Conservation (phyloP, 495 filamentous ascomycete genomes). For the Penicillium soppii region DNA sequence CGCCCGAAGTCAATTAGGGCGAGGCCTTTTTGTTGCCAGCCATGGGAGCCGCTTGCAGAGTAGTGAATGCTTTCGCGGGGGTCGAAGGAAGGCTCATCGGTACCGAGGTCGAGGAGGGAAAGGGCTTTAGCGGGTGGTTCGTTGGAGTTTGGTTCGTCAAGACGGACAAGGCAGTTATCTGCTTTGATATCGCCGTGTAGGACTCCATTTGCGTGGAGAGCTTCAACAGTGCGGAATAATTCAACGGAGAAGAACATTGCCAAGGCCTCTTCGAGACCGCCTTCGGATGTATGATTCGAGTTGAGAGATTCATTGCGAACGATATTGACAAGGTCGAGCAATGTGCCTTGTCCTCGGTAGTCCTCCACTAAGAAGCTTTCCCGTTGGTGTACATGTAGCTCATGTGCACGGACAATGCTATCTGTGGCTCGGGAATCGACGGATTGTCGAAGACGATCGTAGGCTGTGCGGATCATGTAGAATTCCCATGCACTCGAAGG, state of each 20-base stretch:
- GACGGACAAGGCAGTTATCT: conserved; percentile 89
- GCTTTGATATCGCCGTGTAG: conserved; percentile 94
- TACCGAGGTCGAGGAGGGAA: conserved; percentile 36
- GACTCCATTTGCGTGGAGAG: conserved; percentile 73
- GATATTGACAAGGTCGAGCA: conserved; percentile 89
- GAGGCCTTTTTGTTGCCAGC: conserved; percentile 80
- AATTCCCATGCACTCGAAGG: conserved; percentile 93
- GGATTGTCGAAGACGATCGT: conserved; percentile 63
- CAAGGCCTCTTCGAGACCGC: conserved; percentile 80
- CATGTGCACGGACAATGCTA: conserved; percentile 76
- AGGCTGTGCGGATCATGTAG: conserved; percentile 84
- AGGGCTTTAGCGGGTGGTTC: conserved; percentile 15
- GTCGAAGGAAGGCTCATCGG: conserved; percentile 47
- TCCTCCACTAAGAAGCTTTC: conserved; percentile 87
- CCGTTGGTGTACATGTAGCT: conserved; percentile 82
- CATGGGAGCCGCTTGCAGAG: conserved; percentile 64
- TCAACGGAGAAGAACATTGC: conserved; percentile 96
- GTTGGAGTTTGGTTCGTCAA: conserved; percentile 50
- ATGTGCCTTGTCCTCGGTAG: conserved; percentile 84
- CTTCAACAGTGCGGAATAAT: conserved; percentile 85
- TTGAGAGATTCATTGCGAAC: conserved; percentile 64
- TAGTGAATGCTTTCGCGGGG: conserved; percentile 52
- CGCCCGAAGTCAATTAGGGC: conserved; percentile 93
- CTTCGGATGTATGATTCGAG: conserved; percentile 41
- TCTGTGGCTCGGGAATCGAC: conserved; percentile 57